phyloP scores from a whole-genome alignment of 495 filamentous ascomycete genomes.

The Bathelium albidoporum region DNA sequence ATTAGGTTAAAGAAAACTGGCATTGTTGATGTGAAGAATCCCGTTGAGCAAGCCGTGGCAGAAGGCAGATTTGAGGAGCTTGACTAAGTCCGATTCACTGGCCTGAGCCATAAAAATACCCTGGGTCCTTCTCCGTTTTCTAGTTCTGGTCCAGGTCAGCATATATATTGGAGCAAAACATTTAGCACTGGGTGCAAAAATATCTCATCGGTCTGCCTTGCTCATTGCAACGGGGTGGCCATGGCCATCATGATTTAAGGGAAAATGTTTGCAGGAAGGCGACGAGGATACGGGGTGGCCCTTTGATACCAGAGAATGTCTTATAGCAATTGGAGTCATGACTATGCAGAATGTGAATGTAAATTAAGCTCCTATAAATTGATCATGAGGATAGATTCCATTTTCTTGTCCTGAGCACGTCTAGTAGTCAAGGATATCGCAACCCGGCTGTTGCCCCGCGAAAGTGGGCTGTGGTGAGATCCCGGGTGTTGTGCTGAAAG shows the following conservation, averaged over 20 bases:
- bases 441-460: not conserved
- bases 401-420: no score
- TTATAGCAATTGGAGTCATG: not conserved
- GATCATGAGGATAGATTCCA: no score
- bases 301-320: not conserved
- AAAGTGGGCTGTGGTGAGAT: not conserved
- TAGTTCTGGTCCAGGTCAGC: no score
- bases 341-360: no score
- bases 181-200: no score
- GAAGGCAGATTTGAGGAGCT: slow-evolving; percentile 76
- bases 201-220: no score
- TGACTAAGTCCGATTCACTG: not conserved
- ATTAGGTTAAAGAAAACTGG: slow-evolving; percentile 73
- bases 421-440: no score
- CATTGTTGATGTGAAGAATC: slow-evolving; percentile 74
- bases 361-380: no score
- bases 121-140: no score
- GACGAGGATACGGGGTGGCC: not conserved
- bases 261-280: not conserved
- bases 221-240: no score
- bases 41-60: slow-evolving; percentile 61
- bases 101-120: not conserved
- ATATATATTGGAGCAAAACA: no score
- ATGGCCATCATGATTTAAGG: no score
- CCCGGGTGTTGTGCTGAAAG: not conserved